A percentile compares a stretch with the other conserved stretches of the same genome.
Conservation (phyloP, 1,139 yeast species). For the Yarrowia galli region DNA sequence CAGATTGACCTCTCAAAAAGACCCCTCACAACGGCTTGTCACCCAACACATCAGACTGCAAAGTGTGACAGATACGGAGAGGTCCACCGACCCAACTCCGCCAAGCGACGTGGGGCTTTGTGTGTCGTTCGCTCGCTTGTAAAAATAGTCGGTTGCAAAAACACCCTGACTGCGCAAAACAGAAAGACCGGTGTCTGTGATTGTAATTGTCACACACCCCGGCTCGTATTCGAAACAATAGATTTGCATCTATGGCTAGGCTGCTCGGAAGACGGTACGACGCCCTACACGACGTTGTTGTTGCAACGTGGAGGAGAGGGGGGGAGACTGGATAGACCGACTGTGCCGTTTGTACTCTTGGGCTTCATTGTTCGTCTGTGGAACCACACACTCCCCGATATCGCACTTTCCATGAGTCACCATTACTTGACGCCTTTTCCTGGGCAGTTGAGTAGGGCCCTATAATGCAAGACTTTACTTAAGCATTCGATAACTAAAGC, state of each 20-base stretch:
- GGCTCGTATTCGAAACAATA: slow-evolving; percentile 7
- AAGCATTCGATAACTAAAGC: too few relatives aligned
- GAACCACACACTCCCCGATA: too few relatives aligned
- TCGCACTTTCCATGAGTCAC: not conserved
- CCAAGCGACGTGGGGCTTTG: slow-evolving; percentile 23
- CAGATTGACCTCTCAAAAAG: too few relatives aligned
- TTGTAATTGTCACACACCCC: not conserved
- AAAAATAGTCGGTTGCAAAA: not conserved
- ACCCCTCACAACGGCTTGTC: too few relatives aligned
- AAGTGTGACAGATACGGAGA: not conserved
- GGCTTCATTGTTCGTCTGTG: too few relatives aligned
- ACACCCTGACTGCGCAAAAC: not conserved
- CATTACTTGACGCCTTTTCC: not conserved
- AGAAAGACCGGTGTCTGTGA: too few relatives aligned
- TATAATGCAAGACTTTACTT: too few relatives aligned
- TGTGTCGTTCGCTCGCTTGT: not conserved
- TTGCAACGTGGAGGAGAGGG: not conserved
- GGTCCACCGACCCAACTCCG: not conserved
- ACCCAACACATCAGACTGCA: not conserved
- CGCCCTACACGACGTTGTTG: slow-evolving; percentile 3
- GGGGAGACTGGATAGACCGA: too few relatives aligned
- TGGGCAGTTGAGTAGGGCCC: too few relatives aligned
- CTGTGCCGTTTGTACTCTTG: too few relatives aligned
- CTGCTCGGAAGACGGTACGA: not conserved
- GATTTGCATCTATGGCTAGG: not conserved